Evolutionary conservation across 2,329 filamentous ascomycete genomes (phyloP).

Genomic region (Dothistroma septosporum): DNA sequence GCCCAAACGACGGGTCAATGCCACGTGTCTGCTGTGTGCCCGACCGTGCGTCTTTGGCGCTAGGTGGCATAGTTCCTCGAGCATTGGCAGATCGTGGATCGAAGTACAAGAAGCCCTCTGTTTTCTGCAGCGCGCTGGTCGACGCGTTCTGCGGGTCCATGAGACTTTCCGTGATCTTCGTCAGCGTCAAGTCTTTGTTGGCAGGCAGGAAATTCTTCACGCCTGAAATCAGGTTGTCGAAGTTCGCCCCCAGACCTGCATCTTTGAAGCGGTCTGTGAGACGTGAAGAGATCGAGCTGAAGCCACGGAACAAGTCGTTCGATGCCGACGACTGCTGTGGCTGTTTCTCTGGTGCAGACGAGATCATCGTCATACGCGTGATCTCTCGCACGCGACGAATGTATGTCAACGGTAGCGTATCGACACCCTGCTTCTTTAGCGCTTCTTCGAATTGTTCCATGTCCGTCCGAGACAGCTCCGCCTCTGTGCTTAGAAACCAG

Average conservation of each 20-base stretch:
- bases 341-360: constrained; percentile 66
- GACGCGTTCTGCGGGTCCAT: constrained; percentile 93
- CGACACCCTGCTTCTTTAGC: constrained; percentile 68
- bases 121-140: constrained; percentile 89
- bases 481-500: constrained; percentile 91
- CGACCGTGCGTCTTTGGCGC: constrained; percentile 48
- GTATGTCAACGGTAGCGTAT: constrained; percentile 76
- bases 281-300: constrained; percentile 85
- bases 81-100: constrained; percentile 92
- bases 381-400: constrained; percentile 87
- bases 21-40: constrained; percentile 37
- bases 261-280: constrained; percentile 93
- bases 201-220: constrained; percentile 98
- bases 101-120: constrained; percentile 94
- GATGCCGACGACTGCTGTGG: constrained; percentile 58
- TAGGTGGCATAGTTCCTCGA: constrained; percentile 82
- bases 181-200: constrained; percentile 92
- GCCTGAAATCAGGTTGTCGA: constrained; percentile 89
- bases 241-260: constrained; percentile 77
- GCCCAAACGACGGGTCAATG: constrained; percentile 25
- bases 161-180: constrained; percentile 95
- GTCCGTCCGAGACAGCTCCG: constrained; percentile 76
- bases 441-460: constrained; percentile 84
- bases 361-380: constrained; percentile 97
- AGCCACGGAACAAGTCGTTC: constrained; percentile 83